Evolutionary conservation across 768 basidiomycete genomes (phyloP), one percentile per base, ranked within the genome.

Genomic region (Trametes cinnabarina): DNA sequence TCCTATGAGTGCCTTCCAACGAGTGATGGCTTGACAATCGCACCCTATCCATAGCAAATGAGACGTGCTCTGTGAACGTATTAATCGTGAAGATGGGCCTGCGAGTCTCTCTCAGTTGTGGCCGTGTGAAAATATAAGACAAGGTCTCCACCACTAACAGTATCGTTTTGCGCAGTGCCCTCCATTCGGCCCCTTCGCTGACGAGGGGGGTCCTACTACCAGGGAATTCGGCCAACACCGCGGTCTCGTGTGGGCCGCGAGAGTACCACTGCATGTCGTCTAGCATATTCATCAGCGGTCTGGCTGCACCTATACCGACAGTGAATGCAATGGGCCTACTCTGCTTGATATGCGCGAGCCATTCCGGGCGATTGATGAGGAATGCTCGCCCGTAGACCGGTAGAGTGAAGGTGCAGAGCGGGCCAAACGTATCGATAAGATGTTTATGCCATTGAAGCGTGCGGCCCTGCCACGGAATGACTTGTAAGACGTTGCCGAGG

Each of bases 321-420:
- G 14, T 17, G 25, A 32, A 47, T 20, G 30, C 5, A 15, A 19
- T 40, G 7, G 3, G 46, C 48, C 30, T 14, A 65, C 64, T 22
- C 35, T 63, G 55, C 22, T 43, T 34, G 20, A 63, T 37, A 49
- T 65, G 64, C 35, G 55, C 61, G 22, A 65, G 53, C 64, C 64
- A 65, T 41, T 63, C 61, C 15, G 64, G 64, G 9, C 57, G 57
- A 28, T 63, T 60, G 39, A 63, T 57, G 23, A 63, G 53, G 30
- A 65, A 60, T 14, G 11, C 60, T 28, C 64, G 51, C 17, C 64
- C 64, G 44, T 51, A 63, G 17, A 30, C 32, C 6, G 64, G 64
- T 22, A 65, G 19, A 9, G 64, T 65, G 23, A 63, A 55, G 3
- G 62, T 63, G 51, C 57, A 65, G 20, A 63, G 58, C 8, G 53